Percentiles rank a stretch among this genome's conserved stretches.
These are phyloP conservation scores for Globisporangium irregulare DNA, from an alignment of 352 stramenopile species.

Conservation along the genomic window DNA sequence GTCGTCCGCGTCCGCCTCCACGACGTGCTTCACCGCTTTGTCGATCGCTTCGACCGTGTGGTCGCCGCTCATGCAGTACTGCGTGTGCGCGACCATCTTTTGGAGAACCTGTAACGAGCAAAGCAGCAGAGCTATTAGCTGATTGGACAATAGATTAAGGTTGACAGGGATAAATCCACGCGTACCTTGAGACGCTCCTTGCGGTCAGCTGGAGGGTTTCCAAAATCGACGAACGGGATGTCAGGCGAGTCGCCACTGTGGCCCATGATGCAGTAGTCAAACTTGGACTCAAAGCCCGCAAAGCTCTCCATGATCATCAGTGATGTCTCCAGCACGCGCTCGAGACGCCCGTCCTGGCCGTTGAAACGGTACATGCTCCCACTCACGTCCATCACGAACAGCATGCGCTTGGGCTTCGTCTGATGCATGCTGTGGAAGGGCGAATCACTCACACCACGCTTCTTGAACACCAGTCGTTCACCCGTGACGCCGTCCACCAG, in stretches of 20 bases:
- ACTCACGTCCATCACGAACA: conserved; percentile 93
- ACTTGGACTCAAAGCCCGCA: conserved; percentile 84
- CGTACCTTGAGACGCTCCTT: conserved; percentile 78
- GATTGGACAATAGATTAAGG: not conserved
- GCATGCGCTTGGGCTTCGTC: conserved; percentile 73
- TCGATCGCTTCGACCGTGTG: conserved; percentile 93
- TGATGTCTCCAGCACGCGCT: conserved; percentile 91
- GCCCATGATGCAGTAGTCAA: conserved; percentile 91
- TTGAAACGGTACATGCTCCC: conserved; percentile 95
- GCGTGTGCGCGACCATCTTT: conserved; percentile 92
- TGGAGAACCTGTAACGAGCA: conserved; percentile 66
- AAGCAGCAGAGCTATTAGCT: not conserved
- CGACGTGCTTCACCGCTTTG: conserved; percentile 67
- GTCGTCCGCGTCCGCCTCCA: conserved; percentile 61
- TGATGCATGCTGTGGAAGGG: conserved; percentile 34
- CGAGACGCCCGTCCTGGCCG: conserved; percentile 88
- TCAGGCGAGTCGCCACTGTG: conserved; percentile 88
- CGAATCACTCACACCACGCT: conserved; percentile 74
- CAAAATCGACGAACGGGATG: conserved; percentile 91
- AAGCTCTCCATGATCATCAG: conserved; percentile 97
- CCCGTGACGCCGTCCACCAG: conserved; percentile 92
- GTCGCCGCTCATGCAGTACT: conserved; percentile 93
- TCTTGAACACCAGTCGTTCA: conserved; percentile 93
- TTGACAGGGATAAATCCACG: not conserved
- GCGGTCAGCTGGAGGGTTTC: conserved; percentile 72